Conservation (phyloP, 228 moss, liverwort and hornwort genomes). For the Sphagnum magellanicum region DNA sequence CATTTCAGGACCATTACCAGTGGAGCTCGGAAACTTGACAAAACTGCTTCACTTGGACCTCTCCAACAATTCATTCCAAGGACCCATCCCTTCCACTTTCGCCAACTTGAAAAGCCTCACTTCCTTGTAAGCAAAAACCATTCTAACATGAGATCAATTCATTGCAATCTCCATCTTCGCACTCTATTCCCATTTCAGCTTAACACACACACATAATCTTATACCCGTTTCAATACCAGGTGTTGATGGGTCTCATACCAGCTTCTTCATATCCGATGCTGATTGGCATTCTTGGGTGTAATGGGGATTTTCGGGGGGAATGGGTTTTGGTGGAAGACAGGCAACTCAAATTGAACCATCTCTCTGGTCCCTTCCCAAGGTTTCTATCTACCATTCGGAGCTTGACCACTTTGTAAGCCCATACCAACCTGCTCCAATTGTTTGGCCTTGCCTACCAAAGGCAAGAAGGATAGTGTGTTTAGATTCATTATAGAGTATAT, state of each 20-base stretch:
- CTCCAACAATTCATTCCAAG: constrained; percentile 35
- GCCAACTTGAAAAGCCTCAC: constrained; percentile 34
- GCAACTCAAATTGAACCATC: constrained; percentile 33
- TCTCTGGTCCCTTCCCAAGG: constrained; percentile 46
- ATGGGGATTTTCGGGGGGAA: background rate
- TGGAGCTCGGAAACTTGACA: constrained; percentile 37
- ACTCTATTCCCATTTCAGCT: no score
- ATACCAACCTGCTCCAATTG: background rate
- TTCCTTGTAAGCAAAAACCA: constrained; percentile 29
- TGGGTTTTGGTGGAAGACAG: constrained; percentile 12
- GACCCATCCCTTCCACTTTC: constrained; percentile 39
- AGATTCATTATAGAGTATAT: background rate
- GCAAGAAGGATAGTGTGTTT: background rate
- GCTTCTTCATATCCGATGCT: background rate
- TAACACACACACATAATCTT: no score
- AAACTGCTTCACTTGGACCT: constrained; percentile 44
- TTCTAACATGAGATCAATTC: no score
- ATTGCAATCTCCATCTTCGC: background rate
- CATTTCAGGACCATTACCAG: constrained; percentile 36
- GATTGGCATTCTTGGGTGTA: background rate
- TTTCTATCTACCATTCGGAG: constrained; percentile 40
- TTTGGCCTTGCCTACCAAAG: background rate
- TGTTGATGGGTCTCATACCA: background rate
- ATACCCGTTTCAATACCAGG: background rate
- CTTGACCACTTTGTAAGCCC: constrained; percentile 41